Evolutionary conservation across 305 asterid species (phyloP), one percentile per base, ranked within the genome.

Genomic region (Euphrasia arctica): DNA sequence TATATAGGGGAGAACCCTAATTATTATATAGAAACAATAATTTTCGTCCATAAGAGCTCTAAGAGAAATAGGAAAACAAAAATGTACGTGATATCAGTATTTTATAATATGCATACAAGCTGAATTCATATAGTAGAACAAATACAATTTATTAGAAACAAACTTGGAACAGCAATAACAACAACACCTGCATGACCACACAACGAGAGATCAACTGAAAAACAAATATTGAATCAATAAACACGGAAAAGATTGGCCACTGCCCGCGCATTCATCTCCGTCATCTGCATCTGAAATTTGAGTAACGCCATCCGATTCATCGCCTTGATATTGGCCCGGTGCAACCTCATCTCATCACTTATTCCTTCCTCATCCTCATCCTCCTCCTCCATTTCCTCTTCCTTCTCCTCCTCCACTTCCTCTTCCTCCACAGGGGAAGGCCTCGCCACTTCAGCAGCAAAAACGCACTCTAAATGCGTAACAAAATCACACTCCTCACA

Each of bases 261-360:
- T 22, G 72, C 5, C 10, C 18, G 9, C 0, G 73, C 67, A 15
- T 69, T 69, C n/a, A 61, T 54, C 8, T 62, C 8, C 18, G 73
- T 49, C 73, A 69, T 54, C 43, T 69, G 34, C 73, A 62, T 52
- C 41, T 61, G 68, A 31, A 69, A 62, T n/a, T 69, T 18, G n/a
- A 61, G 57, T 62, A 1, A 27, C 42, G 68, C 73, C 72, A 59
- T 68, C 42, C 32, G 63, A 52, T 42, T 36, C 63, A 15, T 18
- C 4, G 64, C 64, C 63, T 69, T 62, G 0, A 69, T 69, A 15
- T 9, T 61, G 1, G 68, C 68, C 0, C 0, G 14, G 6, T 25
- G 36, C 18, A 69, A 12, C 13, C 11, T 68, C 49, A 18, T 5
- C 14, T 42, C 62, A 49, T 60, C 72, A 25, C 62, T 28, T 54